These are phyloP conservation scores for Gomphus bonarii DNA, from an alignment of 1,284 basidiomycete species.

Conservation along the genomic window DNA sequence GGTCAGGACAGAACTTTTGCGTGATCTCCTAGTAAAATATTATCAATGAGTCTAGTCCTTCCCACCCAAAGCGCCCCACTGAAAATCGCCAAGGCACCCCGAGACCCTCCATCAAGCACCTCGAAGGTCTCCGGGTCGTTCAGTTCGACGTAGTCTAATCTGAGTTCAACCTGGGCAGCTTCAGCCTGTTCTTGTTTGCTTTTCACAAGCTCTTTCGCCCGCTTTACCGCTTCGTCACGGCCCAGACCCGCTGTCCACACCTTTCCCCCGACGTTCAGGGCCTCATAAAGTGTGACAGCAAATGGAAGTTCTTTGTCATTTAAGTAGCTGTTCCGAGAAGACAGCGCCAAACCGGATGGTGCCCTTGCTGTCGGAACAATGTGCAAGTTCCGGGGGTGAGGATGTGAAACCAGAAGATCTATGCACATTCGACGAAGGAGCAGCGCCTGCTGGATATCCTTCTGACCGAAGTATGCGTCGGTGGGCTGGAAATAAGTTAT, in stretches of 20 bases:
- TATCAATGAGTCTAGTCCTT: conserved; percentile 87
- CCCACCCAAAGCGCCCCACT: conserved; percentile 89
- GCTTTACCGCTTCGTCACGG: conserved; percentile 44
- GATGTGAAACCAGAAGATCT: conserved; percentile 77
- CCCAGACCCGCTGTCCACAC: conserved; percentile 42
- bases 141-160: conserved; percentile 81
- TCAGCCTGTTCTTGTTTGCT: conserved; percentile 20
- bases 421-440: conserved; percentile 75
- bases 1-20: conserved; percentile 15
- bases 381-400: conserved; percentile 55
- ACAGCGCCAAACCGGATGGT: conserved; percentile 64
- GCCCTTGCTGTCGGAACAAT: conserved; percentile 79
- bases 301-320: conserved; percentile 48
- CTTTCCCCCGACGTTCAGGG: conserved; percentile 46
- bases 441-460: conserved; percentile 95
- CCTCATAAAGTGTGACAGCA: conserved; percentile 66
- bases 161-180: conserved; percentile 41
- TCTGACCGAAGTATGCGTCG: conserved; percentile 93
- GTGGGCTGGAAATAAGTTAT: conserved; percentile 51
- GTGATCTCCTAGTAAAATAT: conserved; percentile 66
- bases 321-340: conserved; percentile 87
- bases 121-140: conserved; percentile 77
- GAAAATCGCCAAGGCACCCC: conserved; percentile 52
- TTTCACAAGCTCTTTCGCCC: conserved; percentile 33
- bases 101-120: conserved; percentile 29